Percentiles rank a stretch among this genome's conserved stretches.
phyloP scores from a whole-genome alignment of 805 yeast species.

The Yamadazyma nakazawae region DNA sequence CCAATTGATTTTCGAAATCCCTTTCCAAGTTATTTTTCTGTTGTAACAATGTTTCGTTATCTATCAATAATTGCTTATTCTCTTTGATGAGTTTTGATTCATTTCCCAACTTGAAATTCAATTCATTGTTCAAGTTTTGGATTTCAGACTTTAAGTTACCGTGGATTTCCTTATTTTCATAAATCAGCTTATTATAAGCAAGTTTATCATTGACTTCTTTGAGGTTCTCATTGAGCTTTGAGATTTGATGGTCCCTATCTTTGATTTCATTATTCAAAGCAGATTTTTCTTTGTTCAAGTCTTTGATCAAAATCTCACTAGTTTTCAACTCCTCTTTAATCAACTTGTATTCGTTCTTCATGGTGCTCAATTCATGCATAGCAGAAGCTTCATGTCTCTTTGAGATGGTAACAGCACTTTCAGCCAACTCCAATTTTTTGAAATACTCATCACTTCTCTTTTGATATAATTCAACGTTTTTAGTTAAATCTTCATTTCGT shows the following conservation, averaged over 20 bases:
- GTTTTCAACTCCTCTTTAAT: slow-evolving; percentile 51
- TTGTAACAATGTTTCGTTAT: slow-evolving; percentile 45
- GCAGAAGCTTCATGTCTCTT: slow-evolving; percentile 58
- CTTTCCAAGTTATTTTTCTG: slow-evolving; percentile 25
- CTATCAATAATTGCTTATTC: slow-evolving; percentile 57
- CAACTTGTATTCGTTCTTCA: slow-evolving; percentile 40
- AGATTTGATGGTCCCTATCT: slow-evolving; percentile 54
- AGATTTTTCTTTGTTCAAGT: slow-evolving; percentile 48
- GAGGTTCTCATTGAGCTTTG: slow-evolving; percentile 47
- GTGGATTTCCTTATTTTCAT: slow-evolving; percentile 38
- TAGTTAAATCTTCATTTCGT: slow-evolving; percentile 55
- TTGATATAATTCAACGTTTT: slow-evolving; percentile 59
- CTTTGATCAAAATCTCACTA: slow-evolving; percentile 52
- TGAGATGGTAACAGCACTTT: slow-evolving; percentile 63
- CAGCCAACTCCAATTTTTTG: slow-evolving; percentile 73
- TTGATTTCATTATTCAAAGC: slow-evolving; percentile 54
- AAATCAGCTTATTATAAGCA: slow-evolving; percentile 47
- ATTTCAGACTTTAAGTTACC: slow-evolving; percentile 51
- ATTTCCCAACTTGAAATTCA: slow-evolving; percentile 52
- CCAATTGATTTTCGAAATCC: slow-evolving; percentile 35
- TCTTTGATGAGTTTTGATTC: slow-evolving; percentile 68
- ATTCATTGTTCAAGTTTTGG: slow-evolving; percentile 48
- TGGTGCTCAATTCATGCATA: slow-evolving; percentile 47
- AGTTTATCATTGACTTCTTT: slow-evolving; percentile 55
- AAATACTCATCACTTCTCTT: slow-evolving; percentile 71